Base-by-base conservation (phyloP, 768 basidiomycete genomes). In the Pleurotus platypus region DNA sequence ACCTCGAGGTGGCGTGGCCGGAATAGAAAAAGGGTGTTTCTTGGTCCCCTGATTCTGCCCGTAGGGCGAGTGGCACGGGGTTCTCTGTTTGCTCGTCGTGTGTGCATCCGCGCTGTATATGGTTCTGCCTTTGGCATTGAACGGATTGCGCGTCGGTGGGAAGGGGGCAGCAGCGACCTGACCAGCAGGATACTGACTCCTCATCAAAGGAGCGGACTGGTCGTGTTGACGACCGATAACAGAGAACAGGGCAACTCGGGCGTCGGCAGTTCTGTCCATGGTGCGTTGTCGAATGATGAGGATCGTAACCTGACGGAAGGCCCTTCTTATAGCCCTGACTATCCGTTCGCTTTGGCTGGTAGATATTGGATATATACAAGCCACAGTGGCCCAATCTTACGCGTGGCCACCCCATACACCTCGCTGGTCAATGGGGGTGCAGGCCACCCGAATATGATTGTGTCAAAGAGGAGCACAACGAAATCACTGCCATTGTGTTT, bases 211-310 rank as follows among this genome's bases (percentile, higher is more conserved):
- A 35, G 30, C 8, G 9, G 30, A 35, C 30, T 35, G 30, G 30
- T 35, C 30, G 30, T 35, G 30, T 35, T 35, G 30, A 35, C 30
- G 30, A 35, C 30, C n/a, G 42, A 50, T 6, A 38, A 30, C 27
- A 13, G 49, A 24, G 27, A 24, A 50, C 5, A 57, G 40, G 18
- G 59, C 59, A 35, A 22, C 26, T 9, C 56, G 49, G 13, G 59
- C 59, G 49, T 60, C 59, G 20, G 59, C 47, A 26, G 56, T 49
- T 16, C 18, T 22, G 16, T 43, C 24, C 50, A 55, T 48, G 16
- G 16, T 49, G 22, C 24, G 15, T 49, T 49, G 47, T 35, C 30
- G 30, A 11, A 35, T 35, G 30, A 11, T 35, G 30, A 11, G 30
- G 30, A 35, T 35, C 30, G 30, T 35, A 35, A 35, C 30, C 30